Conservation (phyloP, 2,329 filamentous ascomycete species). For the Dactylellina parvicollis region DNA sequence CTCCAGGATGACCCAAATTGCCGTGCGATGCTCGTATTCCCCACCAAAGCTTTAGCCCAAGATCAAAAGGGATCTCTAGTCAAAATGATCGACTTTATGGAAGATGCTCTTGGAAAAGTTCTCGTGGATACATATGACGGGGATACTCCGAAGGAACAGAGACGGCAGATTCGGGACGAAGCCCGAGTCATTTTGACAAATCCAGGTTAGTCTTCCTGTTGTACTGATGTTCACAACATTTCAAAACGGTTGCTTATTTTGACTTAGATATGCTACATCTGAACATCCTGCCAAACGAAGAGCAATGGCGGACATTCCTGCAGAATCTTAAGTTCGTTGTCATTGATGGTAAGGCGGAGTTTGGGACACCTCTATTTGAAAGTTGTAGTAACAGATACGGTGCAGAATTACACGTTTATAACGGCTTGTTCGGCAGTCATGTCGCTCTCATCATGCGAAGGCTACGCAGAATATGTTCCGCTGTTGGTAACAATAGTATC, state of each 20-base stretch:
- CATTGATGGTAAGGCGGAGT: slow-evolving; percentile 62
- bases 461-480: slow-evolving; percentile 84
- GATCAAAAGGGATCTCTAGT: slow-evolving; percentile 90
- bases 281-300: slow-evolving; percentile 90
- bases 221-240: neutral
- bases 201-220: slow-evolving; percentile 63
- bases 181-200: slow-evolving; percentile 96
- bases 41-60: slow-evolving; percentile 94
- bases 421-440: slow-evolving; percentile 91
- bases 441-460: slow-evolving; percentile 94
- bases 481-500: slow-evolving; percentile 83
- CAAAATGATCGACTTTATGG: slow-evolving; percentile 82
- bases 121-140: slow-evolving; percentile 95
- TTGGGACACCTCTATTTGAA: slow-evolving; percentile 62
- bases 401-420: slow-evolving; percentile 89
- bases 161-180: slow-evolving; percentile 84
- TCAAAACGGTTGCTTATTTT: neutral
- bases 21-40: slow-evolving; percentile 96
- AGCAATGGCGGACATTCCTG: slow-evolving; percentile 86
- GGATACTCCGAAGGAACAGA: slow-evolving; percentile 83
- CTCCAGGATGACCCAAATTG: slow-evolving; percentile 80
- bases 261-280: slow-evolving; percentile 88
- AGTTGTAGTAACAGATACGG: neutral
- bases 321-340: slow-evolving; percentile 91
- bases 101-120: slow-evolving; percentile 74